phyloP scores from a whole-genome alignment of 495 filamentous ascomycete species.

The Hyaloscypha finlandica region DNA sequence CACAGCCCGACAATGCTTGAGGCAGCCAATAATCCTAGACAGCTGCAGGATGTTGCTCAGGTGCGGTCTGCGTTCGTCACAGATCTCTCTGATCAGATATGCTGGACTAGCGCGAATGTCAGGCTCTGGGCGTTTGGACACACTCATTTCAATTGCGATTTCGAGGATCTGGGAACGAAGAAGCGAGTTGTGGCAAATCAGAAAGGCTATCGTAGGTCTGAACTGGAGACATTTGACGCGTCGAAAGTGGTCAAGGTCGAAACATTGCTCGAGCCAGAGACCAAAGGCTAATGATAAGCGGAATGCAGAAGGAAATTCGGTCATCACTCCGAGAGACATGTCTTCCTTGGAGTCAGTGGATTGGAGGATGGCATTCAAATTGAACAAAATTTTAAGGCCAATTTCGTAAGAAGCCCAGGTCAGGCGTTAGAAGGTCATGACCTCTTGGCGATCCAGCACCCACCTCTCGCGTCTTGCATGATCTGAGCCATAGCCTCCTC shows the following conservation, averaged over 20 bases:
- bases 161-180: slow-evolving; percentile 25
- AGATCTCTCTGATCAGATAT: slow-evolving; percentile 45
- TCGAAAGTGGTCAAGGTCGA: slow-evolving; percentile 20
- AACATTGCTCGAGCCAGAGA: slow-evolving; percentile 18
- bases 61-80: slow-evolving; percentile 38
- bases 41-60: slow-evolving; percentile 40
- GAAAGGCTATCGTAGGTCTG: slow-evolving; percentile 34
- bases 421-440: slow-evolving; percentile 7
- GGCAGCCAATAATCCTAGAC: slow-evolving; percentile 39
- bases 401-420: slow-evolving; percentile 9
- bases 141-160: slow-evolving; percentile 56
- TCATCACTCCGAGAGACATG: slow-evolving; percentile 14
- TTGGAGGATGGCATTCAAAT: slow-evolving; percentile 11
- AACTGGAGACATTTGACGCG: slow-evolving; percentile 19
- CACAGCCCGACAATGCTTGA: slow-evolving; percentile 47
- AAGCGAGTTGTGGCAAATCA: slow-evolving; percentile 36
- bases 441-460: slow-evolving; percentile 4
- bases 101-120: slow-evolving; percentile 47
- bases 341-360: slow-evolving; percentile 16
- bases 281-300: slow-evolving; percentile 3
- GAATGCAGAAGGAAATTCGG: slow-evolving; percentile 15
- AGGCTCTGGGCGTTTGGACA: slow-evolving; percentile 59
- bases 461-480: no score
- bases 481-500: no score
- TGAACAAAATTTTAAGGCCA: slow-evolving; percentile 5